Evolutionary conservation across 1,284 basidiomycete species (phyloP).

Genomic region (Limonomyces culmigenus): DNA sequence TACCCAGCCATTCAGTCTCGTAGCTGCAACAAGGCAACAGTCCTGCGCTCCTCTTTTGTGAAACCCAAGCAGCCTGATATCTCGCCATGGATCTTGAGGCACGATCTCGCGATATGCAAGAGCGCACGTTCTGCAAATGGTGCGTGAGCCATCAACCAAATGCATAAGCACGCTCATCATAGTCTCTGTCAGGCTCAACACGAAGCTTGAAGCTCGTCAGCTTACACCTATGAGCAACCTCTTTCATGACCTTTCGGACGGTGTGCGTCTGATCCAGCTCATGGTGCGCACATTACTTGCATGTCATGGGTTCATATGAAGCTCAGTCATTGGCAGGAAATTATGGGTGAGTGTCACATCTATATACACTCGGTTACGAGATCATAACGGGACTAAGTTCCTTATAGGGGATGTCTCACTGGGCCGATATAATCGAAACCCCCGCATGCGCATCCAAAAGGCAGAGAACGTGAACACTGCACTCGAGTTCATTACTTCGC

Average conservation of each 20-base stretch:
- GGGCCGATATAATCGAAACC: constrained; percentile 82
- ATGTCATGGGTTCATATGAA: neutral
- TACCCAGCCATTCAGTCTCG: too few species aligned
- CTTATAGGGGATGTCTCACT: constrained; percentile 68
- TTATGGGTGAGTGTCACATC: constrained; percentile 52
- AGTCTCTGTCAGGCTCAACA: constrained; percentile 61
- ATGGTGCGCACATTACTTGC: constrained; percentile 43
- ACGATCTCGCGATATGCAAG: constrained; percentile 51
- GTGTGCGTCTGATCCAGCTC: constrained; percentile 84
- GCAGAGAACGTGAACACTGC: constrained; percentile 98
- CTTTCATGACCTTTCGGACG: constrained; percentile 84
- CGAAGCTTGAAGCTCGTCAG: constrained; percentile 75
- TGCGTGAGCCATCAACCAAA: constrained; percentile 13
- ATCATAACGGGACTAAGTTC: constrained; percentile 4
- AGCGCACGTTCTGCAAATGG: constrained; percentile 81
- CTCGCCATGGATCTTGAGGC: constrained; percentile 43
- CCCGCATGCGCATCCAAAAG: constrained; percentile 88
- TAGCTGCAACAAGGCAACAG: too few species aligned
- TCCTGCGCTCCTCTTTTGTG: too few species aligned
- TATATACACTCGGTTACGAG: neutral
- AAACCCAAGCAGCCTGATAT: too few species aligned
- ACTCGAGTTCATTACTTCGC: constrained; percentile 84
- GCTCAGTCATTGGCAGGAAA: constrained; percentile 40
- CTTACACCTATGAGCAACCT: constrained; percentile 87
- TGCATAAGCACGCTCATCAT: too few species aligned